These are phyloP conservation scores for Rhododendron simsii DNA, from an alignment of 148 eudicot genomes.

Conservation along the genomic window DNA sequence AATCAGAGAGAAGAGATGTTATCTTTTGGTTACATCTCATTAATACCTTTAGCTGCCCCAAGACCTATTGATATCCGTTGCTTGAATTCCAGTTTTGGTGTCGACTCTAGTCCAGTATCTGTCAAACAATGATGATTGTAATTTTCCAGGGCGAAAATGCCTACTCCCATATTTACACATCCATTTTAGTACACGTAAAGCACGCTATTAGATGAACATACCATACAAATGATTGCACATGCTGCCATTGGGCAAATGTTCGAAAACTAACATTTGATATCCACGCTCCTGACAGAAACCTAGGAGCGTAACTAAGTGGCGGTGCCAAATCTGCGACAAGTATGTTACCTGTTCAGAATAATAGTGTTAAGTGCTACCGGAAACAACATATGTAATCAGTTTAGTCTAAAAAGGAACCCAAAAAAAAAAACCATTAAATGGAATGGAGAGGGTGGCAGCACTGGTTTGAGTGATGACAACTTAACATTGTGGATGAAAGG, in stretches of 20 bases:
- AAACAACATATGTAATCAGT: not conserved
- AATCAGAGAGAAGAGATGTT: not conserved
- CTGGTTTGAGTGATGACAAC: not conserved
- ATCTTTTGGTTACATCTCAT: not conserved
- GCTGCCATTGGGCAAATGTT: constrained; percentile 47
- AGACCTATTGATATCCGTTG: constrained; percentile 41
- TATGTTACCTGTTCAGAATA: constrained; percentile 28
- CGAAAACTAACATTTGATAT: constrained; percentile 40
- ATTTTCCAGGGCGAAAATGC: not conserved
- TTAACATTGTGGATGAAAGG: not conserved
- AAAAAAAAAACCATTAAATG: not conserved
- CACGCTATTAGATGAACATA: constrained; percentile 7
- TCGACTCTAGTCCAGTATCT: constrained; percentile 22
- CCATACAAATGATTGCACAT: constrained; percentile 45
- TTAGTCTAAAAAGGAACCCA: not conserved
- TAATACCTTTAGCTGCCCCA: constrained; percentile 51
- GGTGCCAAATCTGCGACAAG: constrained; percentile 30
- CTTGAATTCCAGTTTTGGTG: constrained; percentile 43
- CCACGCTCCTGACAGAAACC: constrained; percentile 46
- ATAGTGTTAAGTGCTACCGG: not conserved
- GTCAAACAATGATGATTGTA: constrained; percentile 10
- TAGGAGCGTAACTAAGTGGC: constrained; percentile 38
- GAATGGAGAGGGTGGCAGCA: not conserved
- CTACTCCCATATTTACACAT: not conserved
- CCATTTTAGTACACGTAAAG: not conserved